Evolutionary conservation across 352 stramenopile species (phyloP).

Genomic region (Phytopythium oedochilum): DNA sequence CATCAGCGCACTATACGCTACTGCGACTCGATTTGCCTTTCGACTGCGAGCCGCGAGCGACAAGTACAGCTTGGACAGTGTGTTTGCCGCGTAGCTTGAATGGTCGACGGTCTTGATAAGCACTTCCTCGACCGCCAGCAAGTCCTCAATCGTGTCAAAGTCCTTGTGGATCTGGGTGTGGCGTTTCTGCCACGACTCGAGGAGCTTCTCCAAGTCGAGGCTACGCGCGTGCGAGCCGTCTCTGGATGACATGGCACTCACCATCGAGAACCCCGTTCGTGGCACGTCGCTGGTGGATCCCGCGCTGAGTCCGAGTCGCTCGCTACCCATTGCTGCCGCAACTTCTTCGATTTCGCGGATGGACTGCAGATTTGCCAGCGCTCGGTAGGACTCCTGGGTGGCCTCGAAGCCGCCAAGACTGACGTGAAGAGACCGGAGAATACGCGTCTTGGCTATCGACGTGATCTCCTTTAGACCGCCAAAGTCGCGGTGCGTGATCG

Average conservation of each 20-base stretch:
- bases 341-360: constrained; percentile 64
- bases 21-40: constrained; percentile 56
- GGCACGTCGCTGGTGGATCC: background rate
- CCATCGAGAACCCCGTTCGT: constrained; percentile 9
- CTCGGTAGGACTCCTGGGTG: constrained; percentile 51
- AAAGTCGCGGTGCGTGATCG: constrained; percentile 52
- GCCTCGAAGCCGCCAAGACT: constrained; percentile 68
- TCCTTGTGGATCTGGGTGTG: constrained; percentile 36
- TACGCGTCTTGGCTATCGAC: constrained; percentile 34
- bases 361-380: constrained; percentile 48
- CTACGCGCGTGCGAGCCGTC: background rate
- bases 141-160: constrained; percentile 54
- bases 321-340: constrained; percentile 9
- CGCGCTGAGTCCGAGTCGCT: background rate
- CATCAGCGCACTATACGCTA: constrained; percentile 58
- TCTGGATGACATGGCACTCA: background rate
- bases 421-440: constrained; percentile 47
- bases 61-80: constrained; percentile 50
- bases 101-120: constrained; percentile 39
- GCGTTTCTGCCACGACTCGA: constrained; percentile 39
- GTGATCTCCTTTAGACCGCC: constrained; percentile 27
- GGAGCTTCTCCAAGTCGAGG: constrained; percentile 8
- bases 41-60: constrained; percentile 50
- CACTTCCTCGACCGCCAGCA: constrained; percentile 59
- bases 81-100: constrained; percentile 9